A percentile compares a stretch with the other conserved stretches of the same genome.
phyloP scores from a whole-genome alignment of 2,329 filamentous ascomycete species.

The Cladosporium sp. region DNA sequence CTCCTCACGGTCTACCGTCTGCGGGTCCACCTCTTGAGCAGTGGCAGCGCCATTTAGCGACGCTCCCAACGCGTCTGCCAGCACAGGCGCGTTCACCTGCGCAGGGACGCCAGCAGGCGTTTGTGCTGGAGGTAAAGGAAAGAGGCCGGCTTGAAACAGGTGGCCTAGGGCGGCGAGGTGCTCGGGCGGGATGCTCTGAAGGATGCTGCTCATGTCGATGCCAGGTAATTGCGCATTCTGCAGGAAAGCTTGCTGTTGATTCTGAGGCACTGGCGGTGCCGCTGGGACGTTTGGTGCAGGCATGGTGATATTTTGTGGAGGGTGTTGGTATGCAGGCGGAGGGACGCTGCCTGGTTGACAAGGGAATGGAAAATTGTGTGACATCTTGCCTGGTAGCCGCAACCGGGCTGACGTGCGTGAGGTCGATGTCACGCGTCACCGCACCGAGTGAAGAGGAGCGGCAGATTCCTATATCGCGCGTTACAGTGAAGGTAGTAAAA shows the following conservation, averaged over 20 bases:
- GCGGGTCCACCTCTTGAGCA: conserved; percentile 17
- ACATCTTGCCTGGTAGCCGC: conserved; percentile 13
- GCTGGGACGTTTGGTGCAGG: conserved; percentile 7
- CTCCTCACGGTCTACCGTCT: conserved; percentile 56
- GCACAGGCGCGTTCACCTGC: neutral
- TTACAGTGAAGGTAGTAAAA: neutral
- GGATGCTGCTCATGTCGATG: conserved; percentile 16
- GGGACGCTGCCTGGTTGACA: conserved; percentile 10
- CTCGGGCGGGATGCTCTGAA: conserved; percentile 23
- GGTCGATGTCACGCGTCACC: neutral
- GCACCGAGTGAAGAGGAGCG: neutral
- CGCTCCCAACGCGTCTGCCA: neutral
- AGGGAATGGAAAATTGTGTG: conserved; percentile 18
- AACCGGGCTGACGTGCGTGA: neutral
- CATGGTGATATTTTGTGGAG: conserved; percentile 12
- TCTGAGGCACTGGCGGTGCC: neutral
- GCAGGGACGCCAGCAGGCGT: neutral
- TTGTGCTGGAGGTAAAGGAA: conserved; percentile 19
- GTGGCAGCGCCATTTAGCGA: neutral
- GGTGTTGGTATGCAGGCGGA: conserved; percentile 12
- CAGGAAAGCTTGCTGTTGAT: conserved; percentile 15
- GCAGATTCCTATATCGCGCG: conserved; percentile 2
- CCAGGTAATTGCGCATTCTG: conserved; percentile 22
- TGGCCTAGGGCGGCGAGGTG: conserved; percentile 23
- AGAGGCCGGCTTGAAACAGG: conserved; percentile 21